Evolutionary conservation across 345 rosid genomes (phyloP), one percentile per base, ranked within the genome.

Genomic region (Lenwebbia sp.): DNA sequence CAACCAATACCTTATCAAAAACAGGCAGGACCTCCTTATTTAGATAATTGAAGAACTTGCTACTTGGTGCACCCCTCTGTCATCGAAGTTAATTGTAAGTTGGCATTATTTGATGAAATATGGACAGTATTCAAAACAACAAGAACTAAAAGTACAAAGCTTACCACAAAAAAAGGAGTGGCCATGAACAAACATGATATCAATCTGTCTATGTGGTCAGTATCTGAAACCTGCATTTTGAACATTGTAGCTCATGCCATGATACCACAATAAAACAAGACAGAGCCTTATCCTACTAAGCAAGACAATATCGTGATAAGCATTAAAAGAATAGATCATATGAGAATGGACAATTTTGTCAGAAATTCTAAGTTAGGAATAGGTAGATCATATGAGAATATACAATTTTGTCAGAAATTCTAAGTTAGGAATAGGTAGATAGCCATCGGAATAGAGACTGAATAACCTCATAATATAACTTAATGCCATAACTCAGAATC

Each of bases 141-240:
- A 56, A 84, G 26, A 44, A 41, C 85, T 4, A 28, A 88, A 28
- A 82, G 17, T 33, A 9, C 37, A 88, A 84, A 81, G 74, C 91
- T 19, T 92, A 98, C 99, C 94, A 96, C 88, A 54, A 98, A 98
- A 92, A 96, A 95, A 19, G 99, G 99, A 91, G 95, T 93, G 57
- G 99, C 98, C 94, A 94, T 92, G 90, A 92, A 93, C 89, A 98
- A 92, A 89, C 99, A 98, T 83, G 99, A 96, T 91, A 96, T 95
- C 92, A 98, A 91, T 85, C 99, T 93, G 92, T 96, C 94, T 87
- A 98, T 96, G 90, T 96, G 99, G 88, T 98, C 99, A 14, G 92
- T 92, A 90, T 98, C 99, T 15, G 92, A 89, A 90, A 95, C 99
- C 99, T 98, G 95, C 86, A 91, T 75, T 81, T 52, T 83, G 54